Evolutionary conservation across 257 asterid genomes (phyloP).

Genomic region (Solanum habrochaites): DNA sequence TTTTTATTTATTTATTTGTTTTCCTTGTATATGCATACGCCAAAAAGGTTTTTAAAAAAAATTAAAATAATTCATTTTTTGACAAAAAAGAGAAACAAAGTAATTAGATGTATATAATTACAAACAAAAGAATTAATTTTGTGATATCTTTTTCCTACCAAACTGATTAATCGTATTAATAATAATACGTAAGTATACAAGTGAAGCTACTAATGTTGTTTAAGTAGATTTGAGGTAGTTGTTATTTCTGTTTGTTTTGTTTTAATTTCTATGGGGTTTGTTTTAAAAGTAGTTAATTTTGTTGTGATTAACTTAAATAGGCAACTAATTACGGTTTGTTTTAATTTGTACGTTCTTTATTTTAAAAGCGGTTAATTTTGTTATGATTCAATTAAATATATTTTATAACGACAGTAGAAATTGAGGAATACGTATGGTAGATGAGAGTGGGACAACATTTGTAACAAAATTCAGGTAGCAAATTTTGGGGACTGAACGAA

Average conservation of each 20-base stretch:
- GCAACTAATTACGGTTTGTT: background rate
- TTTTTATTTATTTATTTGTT: background rate
- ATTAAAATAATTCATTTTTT: background rate
- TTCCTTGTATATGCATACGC: background rate
- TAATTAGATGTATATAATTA: background rate
- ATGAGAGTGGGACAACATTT: constrained; percentile 11
- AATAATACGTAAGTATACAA: background rate
- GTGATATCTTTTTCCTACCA: background rate
- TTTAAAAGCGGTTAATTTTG: background rate
- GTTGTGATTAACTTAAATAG: constrained; percentile 13
- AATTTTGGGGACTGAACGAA: constrained; percentile 18
- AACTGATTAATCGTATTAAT: background rate
- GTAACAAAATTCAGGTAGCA: constrained; percentile 28
- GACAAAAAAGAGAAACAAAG: background rate
- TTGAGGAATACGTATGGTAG: background rate
- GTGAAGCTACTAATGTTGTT: background rate
- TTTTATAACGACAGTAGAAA: background rate
- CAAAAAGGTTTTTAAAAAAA: background rate
- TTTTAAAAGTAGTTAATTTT: constrained; percentile 35
- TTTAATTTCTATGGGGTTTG: constrained; percentile 16
- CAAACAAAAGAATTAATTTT: background rate
- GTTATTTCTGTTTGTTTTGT: background rate
- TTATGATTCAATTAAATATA: too few relatives aligned
- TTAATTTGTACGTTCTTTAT: background rate
- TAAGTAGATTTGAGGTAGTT: background rate